Conservation (phyloP, 768 basidiomycete species). For the Collybia mongolica region DNA sequence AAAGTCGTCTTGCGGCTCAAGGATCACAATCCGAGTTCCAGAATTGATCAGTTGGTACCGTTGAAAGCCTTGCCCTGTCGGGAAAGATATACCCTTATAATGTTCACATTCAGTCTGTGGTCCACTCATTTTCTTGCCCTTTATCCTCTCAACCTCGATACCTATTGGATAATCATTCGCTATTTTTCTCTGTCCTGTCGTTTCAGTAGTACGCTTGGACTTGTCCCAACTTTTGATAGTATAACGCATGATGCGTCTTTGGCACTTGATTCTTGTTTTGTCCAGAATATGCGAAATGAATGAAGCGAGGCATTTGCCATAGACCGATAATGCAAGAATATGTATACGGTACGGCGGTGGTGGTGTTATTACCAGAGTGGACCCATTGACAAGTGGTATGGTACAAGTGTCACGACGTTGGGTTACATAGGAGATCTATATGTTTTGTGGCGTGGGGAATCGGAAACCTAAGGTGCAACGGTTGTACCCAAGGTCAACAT, state of each 20-base stretch:
- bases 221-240: constrained; percentile 16
- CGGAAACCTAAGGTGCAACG: constrained; percentile 1
- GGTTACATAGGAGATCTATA: constrained; percentile 7
- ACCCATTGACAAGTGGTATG: too few relatives aligned
- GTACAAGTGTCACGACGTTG: constrained; percentile 1
- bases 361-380: too few relatives aligned
- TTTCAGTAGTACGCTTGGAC: constrained; percentile 25
- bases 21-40: constrained; percentile 81
- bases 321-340: too few relatives aligned
- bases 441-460: constrained; percentile 9
- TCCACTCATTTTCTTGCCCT: constrained; percentile 15
- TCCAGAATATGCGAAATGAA: too few relatives aligned
- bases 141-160: constrained; percentile 17
- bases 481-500: constrained; percentile 3
- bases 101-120: constrained; percentile 3
- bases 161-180: constrained; percentile 29
- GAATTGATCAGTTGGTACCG: constrained; percentile 39
- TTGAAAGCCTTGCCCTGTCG: constrained; percentile 4
- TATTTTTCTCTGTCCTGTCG: constrained; percentile 30
- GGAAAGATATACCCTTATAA: constrained; percentile 17
- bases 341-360: too few relatives aligned
- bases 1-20: constrained; percentile 88
- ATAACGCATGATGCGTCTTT: constrained; percentile 1
- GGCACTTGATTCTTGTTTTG: constrained; percentile 5
- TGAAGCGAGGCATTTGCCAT: not conserved